Evolutionary conservation across 345 rosid species (phyloP).

Genomic region (Eucalyptus tenuipes): DNA sequence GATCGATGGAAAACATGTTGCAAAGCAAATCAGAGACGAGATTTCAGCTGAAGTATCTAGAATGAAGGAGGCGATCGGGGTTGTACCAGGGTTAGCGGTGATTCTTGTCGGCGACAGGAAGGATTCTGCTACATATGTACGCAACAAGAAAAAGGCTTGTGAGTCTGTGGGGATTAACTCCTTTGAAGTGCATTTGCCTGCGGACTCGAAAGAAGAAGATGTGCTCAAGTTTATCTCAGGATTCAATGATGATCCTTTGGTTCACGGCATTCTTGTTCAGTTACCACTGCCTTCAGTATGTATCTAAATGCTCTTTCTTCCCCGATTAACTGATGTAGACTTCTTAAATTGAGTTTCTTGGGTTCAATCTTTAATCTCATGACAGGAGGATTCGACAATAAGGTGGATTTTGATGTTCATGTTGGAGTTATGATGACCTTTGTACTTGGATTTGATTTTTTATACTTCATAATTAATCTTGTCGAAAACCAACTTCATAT

Average conservation of each 20-base stretch:
- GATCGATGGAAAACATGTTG: conserved; percentile 71
- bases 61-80: conserved; percentile 66
- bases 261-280: conserved; percentile 93
- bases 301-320: not conserved
- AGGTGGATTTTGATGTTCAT: not conserved
- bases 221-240: conserved; percentile 42
- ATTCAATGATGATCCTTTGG: conserved; percentile 56
- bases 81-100: conserved; percentile 78
- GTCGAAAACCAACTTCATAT: not conserved
- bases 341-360: not conserved
- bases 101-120: conserved; percentile 74
- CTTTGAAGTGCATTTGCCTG: conserved; percentile 46
- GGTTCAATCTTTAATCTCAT: not conserved
- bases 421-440: not conserved
- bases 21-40: conserved; percentile 62
- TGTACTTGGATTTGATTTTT: not conserved
- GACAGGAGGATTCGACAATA: not conserved
- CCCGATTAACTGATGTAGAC: not conserved
- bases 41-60: conserved; percentile 47
- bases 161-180: conserved; percentile 72
- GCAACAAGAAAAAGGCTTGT: conserved; percentile 86
- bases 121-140: conserved; percentile 78
- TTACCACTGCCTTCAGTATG: conserved; percentile 72
- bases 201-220: conserved; percentile 50
- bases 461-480: not conserved